Evolutionary conservation across 2,329 filamentous ascomycete genomes (phyloP), one percentile per base, ranked within the genome.

Genomic region (Dactylellina leptospora): DNA sequence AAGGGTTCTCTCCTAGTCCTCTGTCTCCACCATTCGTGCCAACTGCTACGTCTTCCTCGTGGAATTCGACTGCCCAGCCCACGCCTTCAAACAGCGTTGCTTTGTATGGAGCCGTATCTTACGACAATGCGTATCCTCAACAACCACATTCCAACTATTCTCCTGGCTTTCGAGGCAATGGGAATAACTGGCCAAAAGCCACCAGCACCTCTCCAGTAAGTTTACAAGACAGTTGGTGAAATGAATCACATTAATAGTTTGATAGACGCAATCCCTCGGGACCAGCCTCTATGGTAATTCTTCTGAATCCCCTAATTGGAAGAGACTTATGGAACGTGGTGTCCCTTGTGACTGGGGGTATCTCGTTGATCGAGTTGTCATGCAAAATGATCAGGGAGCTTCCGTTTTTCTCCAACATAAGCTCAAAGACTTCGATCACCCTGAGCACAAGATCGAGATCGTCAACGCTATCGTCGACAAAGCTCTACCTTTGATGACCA

Each of bases 331-430:
- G 58, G 66, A 71, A n/a, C 58, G 66, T 25, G 66, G 66, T 42
- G 66, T 71, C 25, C 48, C 66, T 78, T 97, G 93, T 82, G 96
- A 99, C 82, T 99, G 93, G 95, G 96, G 95, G 82, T 97, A 96
- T 79, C 97, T 99, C 76, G 95, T 99, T 61, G 93, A 99, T 83
- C 97, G 97, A 84, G 99, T 99, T 79, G 93, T 99, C 75, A 96
- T 92, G 86, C 97, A 93, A 82, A 97, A 99, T 80, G 95, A 99
- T 78, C 95, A 99, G 81, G 95, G 99, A 81, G 95, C 96, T 8
- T 99, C 95, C 1, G 97, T 99, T 77, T 99, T 99, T 81, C 84
- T 99, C 45, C 95, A 99, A 80, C 95, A 99, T 82, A 99, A 99
- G 83, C 90, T 99, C 76, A 99, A 99, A 82, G 66, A 71, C 48